Conservation (phyloP, 164 flowering plant species). For the Kingdonia uniflora region DNA sequence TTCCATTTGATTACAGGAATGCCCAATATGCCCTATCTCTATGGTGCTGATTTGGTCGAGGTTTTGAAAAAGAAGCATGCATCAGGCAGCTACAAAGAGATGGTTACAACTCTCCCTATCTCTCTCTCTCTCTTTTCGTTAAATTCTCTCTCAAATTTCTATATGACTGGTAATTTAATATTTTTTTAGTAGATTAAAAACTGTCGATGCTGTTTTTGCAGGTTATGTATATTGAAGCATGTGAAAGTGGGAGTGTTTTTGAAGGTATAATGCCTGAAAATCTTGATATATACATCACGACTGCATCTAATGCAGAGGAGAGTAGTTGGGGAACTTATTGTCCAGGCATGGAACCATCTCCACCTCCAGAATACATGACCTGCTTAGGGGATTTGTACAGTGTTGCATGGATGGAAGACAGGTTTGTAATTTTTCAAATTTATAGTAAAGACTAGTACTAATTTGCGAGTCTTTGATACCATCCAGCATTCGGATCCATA, state of each 20-base stretch:
- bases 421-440: slow-evolving; percentile 19
- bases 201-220: slow-evolving; percentile 1
- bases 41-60: slow-evolving; percentile 66
- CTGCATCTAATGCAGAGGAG: slow-evolving; percentile 66
- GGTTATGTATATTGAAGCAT: slow-evolving; percentile 81
- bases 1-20: slow-evolving; percentile 40
- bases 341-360: slow-evolving; percentile 36
- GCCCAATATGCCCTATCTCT: slow-evolving; percentile 68
- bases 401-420: slow-evolving; percentile 78
- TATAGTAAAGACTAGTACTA: too few species aligned
- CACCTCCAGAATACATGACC: slow-evolving; percentile 36
- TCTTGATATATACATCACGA: slow-evolving; percentile 56
- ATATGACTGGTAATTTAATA: too few species aligned
- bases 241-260: slow-evolving; percentile 76
- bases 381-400: slow-evolving; percentile 74
- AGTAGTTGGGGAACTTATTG: slow-evolving; percentile 64
- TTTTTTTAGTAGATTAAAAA: too few species aligned
- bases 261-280: slow-evolving; percentile 60
- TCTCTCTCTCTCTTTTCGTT: not conserved
- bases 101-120: slow-evolving; percentile 32
- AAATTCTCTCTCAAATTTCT: too few species aligned
- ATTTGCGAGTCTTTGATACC: too few species aligned
- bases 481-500: too few species aligned
- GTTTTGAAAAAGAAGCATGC: slow-evolving; percentile 81
- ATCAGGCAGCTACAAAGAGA: slow-evolving; percentile 58